These are phyloP conservation scores for Phytophthora litchii DNA, from an alignment of 352 stramenopile genomes.

Conservation along the genomic window DNA sequence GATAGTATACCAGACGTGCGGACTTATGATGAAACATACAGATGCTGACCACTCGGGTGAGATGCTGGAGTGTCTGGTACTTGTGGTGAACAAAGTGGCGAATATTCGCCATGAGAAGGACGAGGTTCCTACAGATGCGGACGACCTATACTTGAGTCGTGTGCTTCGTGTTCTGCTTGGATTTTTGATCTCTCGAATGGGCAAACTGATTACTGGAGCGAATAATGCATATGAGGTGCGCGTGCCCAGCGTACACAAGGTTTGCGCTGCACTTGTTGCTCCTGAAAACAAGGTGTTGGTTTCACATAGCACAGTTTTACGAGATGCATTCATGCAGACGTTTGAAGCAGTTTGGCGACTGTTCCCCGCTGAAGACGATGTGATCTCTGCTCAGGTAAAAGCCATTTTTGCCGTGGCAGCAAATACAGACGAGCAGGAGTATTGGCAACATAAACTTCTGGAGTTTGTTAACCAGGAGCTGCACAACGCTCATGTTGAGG, in stretches of 20 bases:
- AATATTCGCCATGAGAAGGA: slow-evolving; percentile 31
- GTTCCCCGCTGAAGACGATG: slow-evolving; percentile 46
- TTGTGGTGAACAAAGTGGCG: slow-evolving; percentile 63
- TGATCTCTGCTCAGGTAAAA: slow-evolving; percentile 46
- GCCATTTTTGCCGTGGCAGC: slow-evolving; percentile 48
- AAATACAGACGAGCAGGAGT: slow-evolving; percentile 28
- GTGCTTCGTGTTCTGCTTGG: slow-evolving; percentile 59
- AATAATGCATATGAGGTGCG: slow-evolving; percentile 38
- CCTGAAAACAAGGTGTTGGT: slow-evolving; percentile 48
- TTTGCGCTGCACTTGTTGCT: slow-evolving; percentile 48
- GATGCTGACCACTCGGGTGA: slow-evolving; percentile 62
- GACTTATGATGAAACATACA: slow-evolving; percentile 81
- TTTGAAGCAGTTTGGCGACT: slow-evolving; percentile 76
- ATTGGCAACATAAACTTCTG: slow-evolving; percentile 62
- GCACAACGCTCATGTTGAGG: slow-evolving; percentile 52
- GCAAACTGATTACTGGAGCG: slow-evolving; percentile 50
- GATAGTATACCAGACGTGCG: slow-evolving; percentile 71
- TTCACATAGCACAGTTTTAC: slow-evolving; percentile 42
- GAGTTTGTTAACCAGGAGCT: slow-evolving; percentile 56
- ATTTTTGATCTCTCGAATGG: slow-evolving; percentile 65
- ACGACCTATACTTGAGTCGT: slow-evolving; percentile 72
- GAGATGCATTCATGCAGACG: slow-evolving; percentile 50
- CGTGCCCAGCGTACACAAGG: slow-evolving; percentile 51
- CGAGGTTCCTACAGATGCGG: slow-evolving; percentile 32
- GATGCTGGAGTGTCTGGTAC: slow-evolving; percentile 71